Evolutionary conservation across 2,329 filamentous ascomycete genomes (phyloP), one percentile per base, ranked within the genome.

Genomic region (Rachicladosporium sp.): DNA sequence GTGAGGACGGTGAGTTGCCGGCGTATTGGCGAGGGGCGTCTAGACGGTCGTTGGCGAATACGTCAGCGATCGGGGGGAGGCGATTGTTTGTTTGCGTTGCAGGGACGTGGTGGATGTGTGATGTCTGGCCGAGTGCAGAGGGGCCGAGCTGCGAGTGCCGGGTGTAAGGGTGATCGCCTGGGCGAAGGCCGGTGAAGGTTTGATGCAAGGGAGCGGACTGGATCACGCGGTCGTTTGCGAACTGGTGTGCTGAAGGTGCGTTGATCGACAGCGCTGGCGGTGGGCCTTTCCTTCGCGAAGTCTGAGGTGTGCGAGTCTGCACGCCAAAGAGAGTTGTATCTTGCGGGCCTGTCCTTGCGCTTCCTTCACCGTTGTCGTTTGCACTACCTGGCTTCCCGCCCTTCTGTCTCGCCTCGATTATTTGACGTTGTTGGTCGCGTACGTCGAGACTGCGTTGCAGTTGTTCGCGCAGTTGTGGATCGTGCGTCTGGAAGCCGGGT

Each of bases 161-260:
- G 10, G 47, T 52, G 43, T 52, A 50, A 10, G 55, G 54, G 41
- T 51, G 52, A 36, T 57, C 55, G 29, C 80, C 75, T 52, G 87
- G 78, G 57, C 93, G 79, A 44, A 91, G 78, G 44, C 89, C 88
- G 6, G 91, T 95, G 58, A 98, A 98, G 30, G 86, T 93, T 58
- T 95, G 89, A 53, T 93, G 80, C 21, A 98, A 73, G n/a, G 91
- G 91, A 6, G 91, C 91, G 3, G 91, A 98, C 63, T 98, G 91
- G 45, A 98, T 93, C 29, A 96, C 87, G 51, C 91, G 76, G 69
- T 98, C 91, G 55, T 87, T 79, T 51, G 88, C 85, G 56, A 96
- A 96, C 46, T 88, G 82, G 51, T 89, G 79, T 48, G 93, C 87
- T 4, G 87, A 86, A 1, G 91, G 91, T 19, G 91, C 83, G 10